Base-by-base conservation (phyloP, 139 green algal genomes). In the Coelastrella sp. region DNA sequence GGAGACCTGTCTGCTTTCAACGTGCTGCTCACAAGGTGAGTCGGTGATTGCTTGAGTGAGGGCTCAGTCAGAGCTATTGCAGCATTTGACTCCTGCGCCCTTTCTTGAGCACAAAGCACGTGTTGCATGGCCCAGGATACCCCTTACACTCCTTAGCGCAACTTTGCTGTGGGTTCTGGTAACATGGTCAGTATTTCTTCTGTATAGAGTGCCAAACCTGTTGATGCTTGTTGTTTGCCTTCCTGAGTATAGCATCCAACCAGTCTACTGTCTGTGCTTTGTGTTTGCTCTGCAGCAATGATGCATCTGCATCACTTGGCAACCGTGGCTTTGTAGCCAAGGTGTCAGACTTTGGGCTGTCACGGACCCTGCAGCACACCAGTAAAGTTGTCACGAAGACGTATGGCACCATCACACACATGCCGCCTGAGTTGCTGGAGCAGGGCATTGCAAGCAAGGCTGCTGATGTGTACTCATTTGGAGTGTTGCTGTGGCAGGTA, bases 1-100 rank as follows among this genome's bases (percentile, higher is more conserved):
- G 95, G 94, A 2, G 95, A 96, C 90, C 92, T 98, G 22, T 96
- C 96, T 73, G 92, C 94, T 3, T 90, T 86, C 8, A 98, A 98
- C 83, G 95, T 97, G 60, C 73, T 97, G 93, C 90, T 95, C 6
- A 86, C 64, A 58, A 77, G 81, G 81, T 87, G 23, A 22, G 68
- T 8, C 32, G 32, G 32, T 47, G 32, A 47, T 47, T 47, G 32
- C 32, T 47, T 47, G 32, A 47, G 32, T 47, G 32, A 47, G 32
- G 32, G 32, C 32, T 47, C 32, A 47, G 32, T 47, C 32, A 47
- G 32, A 47, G 32, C 32, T 47, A 47, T 47, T 47, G 32, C 32
- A 47, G 32, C 32, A 47, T 47, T 47, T 47, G 32, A 47, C 32
- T 47, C 32, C 32, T 47, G 32, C 32, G 32, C 32, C 32, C 32